Evolutionary conservation across 1,284 basidiomycete genomes (phyloP).

Genomic region (Apiotrichum porosum): DNA sequence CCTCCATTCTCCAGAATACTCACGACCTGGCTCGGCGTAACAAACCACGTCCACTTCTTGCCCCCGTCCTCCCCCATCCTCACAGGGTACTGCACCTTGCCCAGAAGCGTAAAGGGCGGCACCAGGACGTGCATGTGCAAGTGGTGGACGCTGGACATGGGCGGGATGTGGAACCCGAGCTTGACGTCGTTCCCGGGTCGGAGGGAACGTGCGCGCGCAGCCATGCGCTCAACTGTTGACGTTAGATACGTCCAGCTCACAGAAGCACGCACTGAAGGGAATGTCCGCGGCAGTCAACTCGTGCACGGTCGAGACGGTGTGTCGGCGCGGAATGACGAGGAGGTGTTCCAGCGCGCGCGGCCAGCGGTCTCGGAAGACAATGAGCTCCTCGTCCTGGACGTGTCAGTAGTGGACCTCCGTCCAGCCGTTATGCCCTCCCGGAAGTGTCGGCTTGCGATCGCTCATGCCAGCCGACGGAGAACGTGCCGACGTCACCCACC

Average conservation of each 20-base stretch:
- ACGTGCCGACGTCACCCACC: too few relatives aligned
- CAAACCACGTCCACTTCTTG: constrained; percentile 76
- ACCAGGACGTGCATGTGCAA: constrained; percentile 73
- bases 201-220: constrained; percentile 56
- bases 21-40: constrained; percentile 60
- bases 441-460: too few relatives aligned
- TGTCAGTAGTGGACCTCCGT: too few relatives aligned
- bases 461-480: too few relatives aligned
- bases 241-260: too few relatives aligned
- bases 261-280: constrained; percentile 51
- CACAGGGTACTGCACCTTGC: constrained; percentile 60
- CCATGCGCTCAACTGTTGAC: constrained; percentile 59
- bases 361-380: constrained; percentile 60
- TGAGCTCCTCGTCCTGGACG: constrained; percentile 57
- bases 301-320: constrained; percentile 58
- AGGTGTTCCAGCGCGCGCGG: constrained; percentile 62
- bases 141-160: constrained; percentile 72
- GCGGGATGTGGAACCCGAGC: constrained; percentile 76
- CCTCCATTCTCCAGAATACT: constrained; percentile 59
- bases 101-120: constrained; percentile 58
- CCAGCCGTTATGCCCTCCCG: too few relatives aligned
- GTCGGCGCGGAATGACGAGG: constrained; percentile 60
- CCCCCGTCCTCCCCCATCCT: constrained; percentile 29
- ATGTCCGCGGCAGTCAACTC: constrained; percentile 52
- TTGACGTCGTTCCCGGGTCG: constrained; percentile 44